Evolutionary conservation across 78 protist genomes (phyloP).

Genomic region (Dictyostelium citrinum): DNA sequence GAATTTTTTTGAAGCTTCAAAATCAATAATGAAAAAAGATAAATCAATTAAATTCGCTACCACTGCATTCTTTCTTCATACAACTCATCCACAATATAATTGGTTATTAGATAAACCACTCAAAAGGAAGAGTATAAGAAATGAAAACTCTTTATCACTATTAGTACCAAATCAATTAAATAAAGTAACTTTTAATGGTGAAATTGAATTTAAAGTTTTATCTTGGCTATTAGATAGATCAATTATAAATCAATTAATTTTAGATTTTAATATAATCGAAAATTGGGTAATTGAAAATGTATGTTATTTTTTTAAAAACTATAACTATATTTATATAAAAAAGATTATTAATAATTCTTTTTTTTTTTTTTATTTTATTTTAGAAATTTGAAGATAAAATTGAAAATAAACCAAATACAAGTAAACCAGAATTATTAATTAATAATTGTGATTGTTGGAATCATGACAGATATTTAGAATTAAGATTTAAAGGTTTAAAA

Average conservation of each 20-base stretch:
- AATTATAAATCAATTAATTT: neutral
- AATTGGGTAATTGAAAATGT: conserved; percentile 53
- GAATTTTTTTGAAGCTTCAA: conserved; percentile 46
- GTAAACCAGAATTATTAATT: conserved; percentile 17
- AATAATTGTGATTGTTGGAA: conserved; percentile 63
- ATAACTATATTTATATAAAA: too few relatives aligned
- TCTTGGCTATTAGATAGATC: conserved; percentile 55
- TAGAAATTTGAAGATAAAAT: conserved; percentile 13
- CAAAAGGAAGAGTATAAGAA: conserved; percentile 41
- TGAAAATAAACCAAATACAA: conserved; percentile 26
- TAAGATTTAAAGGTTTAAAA: conserved; percentile 14
- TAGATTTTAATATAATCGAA: conserved; percentile 48
- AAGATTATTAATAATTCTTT: neutral
- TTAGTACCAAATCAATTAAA: conserved; percentile 5
- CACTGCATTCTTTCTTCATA: conserved; percentile 58
- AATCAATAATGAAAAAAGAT: neutral
- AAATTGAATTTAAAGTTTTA: conserved; percentile 67
- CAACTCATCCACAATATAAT: conserved; percentile 67
- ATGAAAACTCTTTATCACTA: conserved; percentile 21
- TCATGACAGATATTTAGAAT: conserved; percentile 70
- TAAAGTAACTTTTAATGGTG: conserved; percentile 41
- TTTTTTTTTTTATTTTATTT: neutral
- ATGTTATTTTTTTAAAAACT: too few relatives aligned
- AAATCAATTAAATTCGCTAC: conserved; percentile 10
- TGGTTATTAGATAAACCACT: conserved; percentile 70